These are phyloP conservation scores for Colletotrichum noveboracense DNA, from an alignment of 2,329 filamentous ascomycete species.

Conservation along the genomic window DNA sequence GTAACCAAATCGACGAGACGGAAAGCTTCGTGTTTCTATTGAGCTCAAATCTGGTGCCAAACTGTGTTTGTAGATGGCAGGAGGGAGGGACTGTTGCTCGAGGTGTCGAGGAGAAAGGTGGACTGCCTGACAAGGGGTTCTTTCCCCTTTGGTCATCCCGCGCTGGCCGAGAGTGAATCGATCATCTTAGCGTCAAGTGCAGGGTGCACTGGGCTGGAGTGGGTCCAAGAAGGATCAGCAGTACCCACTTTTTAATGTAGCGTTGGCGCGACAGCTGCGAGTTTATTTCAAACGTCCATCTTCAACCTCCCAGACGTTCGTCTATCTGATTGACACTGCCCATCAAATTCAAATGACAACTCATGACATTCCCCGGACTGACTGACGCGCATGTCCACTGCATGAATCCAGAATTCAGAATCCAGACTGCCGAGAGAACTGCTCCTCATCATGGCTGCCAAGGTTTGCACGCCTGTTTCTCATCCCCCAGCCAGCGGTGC, in stretches of 20 bases:
- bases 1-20: background rate
- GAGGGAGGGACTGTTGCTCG: background rate
- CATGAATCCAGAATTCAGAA: background rate
- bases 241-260: background rate
- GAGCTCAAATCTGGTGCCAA: background rate
- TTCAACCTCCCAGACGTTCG: background rate
- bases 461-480: background rate
- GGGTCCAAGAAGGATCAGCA: background rate
- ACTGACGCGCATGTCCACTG: background rate
- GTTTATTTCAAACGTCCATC: background rate
- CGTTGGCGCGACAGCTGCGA: background rate
- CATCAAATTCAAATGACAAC: background rate
- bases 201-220: background rate
- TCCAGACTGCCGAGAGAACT: too few relatives aligned
- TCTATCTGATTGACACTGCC: background rate
- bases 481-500: background rate
- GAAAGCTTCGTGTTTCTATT: background rate
- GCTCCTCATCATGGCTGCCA: background rate
- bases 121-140: background rate
- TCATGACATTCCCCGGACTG: background rate
- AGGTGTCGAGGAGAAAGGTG: background rate
- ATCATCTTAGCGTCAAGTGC: background rate
- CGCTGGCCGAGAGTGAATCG: background rate
- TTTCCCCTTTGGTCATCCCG: background rate
- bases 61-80: background rate